Percentiles rank a stretch among this genome's conserved stretches.
Evolutionary conservation across 768 basidiomycete species (phyloP).

Genomic region (Pleurotus pulmonarius): DNA sequence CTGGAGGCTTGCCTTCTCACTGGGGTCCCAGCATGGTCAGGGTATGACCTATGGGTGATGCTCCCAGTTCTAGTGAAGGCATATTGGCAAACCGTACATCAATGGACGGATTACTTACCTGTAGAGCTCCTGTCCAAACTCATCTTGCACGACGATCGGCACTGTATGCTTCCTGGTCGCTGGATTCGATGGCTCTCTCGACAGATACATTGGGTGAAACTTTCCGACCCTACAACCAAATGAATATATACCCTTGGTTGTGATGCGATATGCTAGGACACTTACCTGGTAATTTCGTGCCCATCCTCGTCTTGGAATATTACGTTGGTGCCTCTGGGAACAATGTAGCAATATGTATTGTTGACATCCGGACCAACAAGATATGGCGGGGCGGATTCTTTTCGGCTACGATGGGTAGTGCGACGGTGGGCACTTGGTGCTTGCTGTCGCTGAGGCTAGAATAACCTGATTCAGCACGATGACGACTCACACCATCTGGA

Average conservation of each 20-base stretch:
- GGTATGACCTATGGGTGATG: not conserved
- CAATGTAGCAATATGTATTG: slow-evolving; percentile 47
- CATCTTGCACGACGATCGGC: slow-evolving; percentile 58
- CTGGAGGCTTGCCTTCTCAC: too few species aligned
- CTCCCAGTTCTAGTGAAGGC: slow-evolving; percentile 14
- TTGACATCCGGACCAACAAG: not conserved
- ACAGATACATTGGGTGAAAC: slow-evolving; percentile 21
- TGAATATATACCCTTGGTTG: not conserved
- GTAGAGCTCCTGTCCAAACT: slow-evolving; percentile 54
- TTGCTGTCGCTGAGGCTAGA: not conserved
- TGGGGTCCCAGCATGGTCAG: not conserved
- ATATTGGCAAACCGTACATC: not conserved
- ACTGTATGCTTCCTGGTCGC: slow-evolving; percentile 19
- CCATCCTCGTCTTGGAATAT: slow-evolving; percentile 67
- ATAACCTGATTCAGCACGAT: too few species aligned
- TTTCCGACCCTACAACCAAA: slow-evolving; percentile 44
- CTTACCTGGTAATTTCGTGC: slow-evolving; percentile 59
- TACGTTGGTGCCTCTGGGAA: slow-evolving; percentile 61
- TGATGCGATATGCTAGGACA: not conserved
- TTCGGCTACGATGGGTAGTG: not conserved
- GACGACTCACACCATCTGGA: not conserved
- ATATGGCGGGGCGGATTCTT: not conserved
- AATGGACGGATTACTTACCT: slow-evolving; percentile 30
- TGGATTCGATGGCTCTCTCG: slow-evolving; percentile 15
- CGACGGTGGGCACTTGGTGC: not conserved